phyloP scores from a whole-genome alignment of 441 rosid species.

The Aleurites moluccanus region DNA sequence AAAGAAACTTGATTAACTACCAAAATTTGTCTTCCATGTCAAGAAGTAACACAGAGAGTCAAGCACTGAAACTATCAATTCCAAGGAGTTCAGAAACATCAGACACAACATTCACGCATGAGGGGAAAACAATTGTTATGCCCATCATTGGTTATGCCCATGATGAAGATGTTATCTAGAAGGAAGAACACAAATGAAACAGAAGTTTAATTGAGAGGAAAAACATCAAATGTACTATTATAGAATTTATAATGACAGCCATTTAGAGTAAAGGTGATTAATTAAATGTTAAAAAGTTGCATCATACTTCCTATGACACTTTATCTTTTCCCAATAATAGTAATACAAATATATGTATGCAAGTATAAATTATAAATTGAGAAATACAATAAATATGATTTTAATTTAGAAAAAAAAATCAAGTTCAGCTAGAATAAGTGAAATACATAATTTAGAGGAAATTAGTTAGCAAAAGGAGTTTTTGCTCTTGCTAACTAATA shows the following conservation, averaged over 20 bases:
- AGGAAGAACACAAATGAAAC: not conserved
- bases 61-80: not conserved
- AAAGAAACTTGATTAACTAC: not conserved
- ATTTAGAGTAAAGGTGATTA: not conserved
- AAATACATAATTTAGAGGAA: not conserved
- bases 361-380: not conserved
- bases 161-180: not conserved
- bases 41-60: not conserved
- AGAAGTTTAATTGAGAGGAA: not conserved
- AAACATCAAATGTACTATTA: not conserved
- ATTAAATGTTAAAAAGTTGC: not conserved
- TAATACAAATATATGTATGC: not conserved
- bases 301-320: not conserved
- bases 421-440: not conserved
- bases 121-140: not conserved
- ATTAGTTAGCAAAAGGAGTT: not conserved
- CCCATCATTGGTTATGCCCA: too few relatives aligned
- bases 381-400: not conserved
- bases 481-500: constrained; percentile 3
- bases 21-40: not conserved
- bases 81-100: not conserved
- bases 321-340: too few relatives aligned
- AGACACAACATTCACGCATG: not conserved
- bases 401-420: not conserved
- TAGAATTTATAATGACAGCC: not conserved